Percentiles rank a stretch among this genome's conserved stretches.
These are phyloP conservation scores for Phytophthora meadii DNA, from an alignment of 352 stramenopile genomes.

Conservation along the genomic window DNA sequence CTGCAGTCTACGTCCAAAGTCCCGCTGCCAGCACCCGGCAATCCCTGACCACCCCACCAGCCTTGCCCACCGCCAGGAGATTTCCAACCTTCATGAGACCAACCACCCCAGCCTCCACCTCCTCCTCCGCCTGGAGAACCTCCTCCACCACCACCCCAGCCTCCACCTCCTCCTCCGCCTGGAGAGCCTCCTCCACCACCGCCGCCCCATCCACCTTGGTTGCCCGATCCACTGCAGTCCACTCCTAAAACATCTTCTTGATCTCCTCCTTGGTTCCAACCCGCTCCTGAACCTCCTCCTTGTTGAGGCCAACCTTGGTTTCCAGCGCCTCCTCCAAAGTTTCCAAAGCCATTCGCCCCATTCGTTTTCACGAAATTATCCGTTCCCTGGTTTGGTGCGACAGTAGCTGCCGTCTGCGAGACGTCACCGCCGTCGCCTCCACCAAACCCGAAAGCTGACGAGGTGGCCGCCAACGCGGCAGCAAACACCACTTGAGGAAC, in stretches of 20 bases:
- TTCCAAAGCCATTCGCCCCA: conserved; percentile 19
- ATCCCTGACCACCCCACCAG: background rate
- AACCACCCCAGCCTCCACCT: no score
- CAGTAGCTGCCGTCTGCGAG: conserved; percentile 19
- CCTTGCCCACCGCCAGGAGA: conserved; percentile 4
- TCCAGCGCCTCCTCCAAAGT: conserved; percentile 8
- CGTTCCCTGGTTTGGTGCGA: conserved; percentile 9
- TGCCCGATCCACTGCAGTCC: background rate
- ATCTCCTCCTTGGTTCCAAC: conserved; percentile 1
- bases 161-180: no score
- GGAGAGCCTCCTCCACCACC: no score
- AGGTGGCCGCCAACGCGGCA: conserved; percentile 13
- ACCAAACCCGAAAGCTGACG: conserved; percentile 24
- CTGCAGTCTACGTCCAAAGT: background rate
- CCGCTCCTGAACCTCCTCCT: background rate
- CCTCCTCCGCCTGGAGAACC: no score
- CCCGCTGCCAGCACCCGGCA: no score
- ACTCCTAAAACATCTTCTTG: background rate
- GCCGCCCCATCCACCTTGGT: no score
- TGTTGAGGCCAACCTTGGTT: conserved; percentile 3
- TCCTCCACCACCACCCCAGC: no score
- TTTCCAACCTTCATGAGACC: no score
- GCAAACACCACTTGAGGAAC: conserved; percentile 6
- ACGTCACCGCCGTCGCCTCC: conserved; percentile 12
- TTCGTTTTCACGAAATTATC: conserved; percentile 5